A percentile compares a stretch with the other conserved stretches of the same genome.
phyloP scores from a whole-genome alignment of 768 basidiomycete genomes.

The Amanita thiersii region DNA sequence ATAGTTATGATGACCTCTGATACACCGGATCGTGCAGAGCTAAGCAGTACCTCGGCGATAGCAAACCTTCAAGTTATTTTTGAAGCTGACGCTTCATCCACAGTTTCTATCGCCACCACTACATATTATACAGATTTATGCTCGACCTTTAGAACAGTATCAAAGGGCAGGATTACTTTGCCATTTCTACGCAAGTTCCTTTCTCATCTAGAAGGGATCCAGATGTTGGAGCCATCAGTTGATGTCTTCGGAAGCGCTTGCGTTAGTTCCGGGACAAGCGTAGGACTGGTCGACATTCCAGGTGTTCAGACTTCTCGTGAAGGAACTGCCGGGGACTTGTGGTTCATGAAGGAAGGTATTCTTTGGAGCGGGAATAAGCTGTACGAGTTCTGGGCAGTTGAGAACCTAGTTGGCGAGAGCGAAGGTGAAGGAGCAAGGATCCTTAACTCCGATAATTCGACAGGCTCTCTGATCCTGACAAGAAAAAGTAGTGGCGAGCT shows the following conservation, averaged over 20 bases:
- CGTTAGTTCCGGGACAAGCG: slow-evolving; percentile 25
- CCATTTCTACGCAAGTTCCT: slow-evolving; percentile 45
- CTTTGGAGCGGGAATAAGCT: slow-evolving; percentile 73
- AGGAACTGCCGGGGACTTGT: slow-evolving; percentile 64
- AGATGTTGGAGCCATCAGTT: slow-evolving; percentile 39
- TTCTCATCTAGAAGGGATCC: slow-evolving; percentile 29
- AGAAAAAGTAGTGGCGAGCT: slow-evolving; percentile 21
- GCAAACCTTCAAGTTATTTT: slow-evolving; percentile 58
- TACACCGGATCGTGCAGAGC: slow-evolving; percentile 34
- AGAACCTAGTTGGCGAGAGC: slow-evolving; percentile 39
- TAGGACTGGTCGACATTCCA: slow-evolving; percentile 37
- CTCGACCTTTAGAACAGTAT: slow-evolving; percentile 19
- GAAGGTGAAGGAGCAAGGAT: slow-evolving; percentile 48
- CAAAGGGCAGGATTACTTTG: slow-evolving; percentile 49
- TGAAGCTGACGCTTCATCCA: slow-evolving; percentile 53
- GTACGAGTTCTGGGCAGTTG: slow-evolving; percentile 67
- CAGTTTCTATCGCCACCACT: slow-evolving; percentile 37
- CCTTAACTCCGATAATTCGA: slow-evolving; percentile 50
- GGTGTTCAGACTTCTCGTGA: slow-evolving; percentile 63
- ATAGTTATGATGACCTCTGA: slow-evolving; percentile 56
- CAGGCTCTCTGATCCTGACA: slow-evolving; percentile 52
- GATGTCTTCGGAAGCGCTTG: slow-evolving; percentile 51
- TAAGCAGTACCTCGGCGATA: slow-evolving; percentile 20
- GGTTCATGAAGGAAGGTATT: slow-evolving; percentile 63
- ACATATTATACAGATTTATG: slow-evolving; percentile 21